Conservation (phyloP, 305 asterid genomes). For the Rubia tinctorum region DNA sequence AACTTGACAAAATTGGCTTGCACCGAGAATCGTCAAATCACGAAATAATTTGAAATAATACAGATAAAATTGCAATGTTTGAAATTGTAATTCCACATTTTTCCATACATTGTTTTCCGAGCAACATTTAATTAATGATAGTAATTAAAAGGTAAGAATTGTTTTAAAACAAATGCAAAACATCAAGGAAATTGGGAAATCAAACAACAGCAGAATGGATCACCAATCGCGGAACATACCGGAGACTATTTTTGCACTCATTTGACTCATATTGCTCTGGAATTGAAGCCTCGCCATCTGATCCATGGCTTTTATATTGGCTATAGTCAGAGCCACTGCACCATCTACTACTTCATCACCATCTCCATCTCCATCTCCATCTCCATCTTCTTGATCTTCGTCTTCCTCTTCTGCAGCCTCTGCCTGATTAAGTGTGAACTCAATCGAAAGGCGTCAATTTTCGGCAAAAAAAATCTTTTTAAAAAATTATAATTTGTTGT, state of each 20-base stretch:
- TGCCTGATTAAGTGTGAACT: neutral
- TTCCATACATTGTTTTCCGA: no score
- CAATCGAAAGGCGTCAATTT: neutral
- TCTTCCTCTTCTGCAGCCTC: neutral
- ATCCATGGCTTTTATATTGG: neutral
- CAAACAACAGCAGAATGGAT: neutral
- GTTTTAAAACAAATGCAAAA: no score
- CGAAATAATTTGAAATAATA: no score
- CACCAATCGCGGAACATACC: neutral
- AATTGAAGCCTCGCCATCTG: constrained; percentile 2
- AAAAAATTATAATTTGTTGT: no score
- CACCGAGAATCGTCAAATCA: no score
- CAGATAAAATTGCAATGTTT: no score
- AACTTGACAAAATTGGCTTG: no score
- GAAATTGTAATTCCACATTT: no score
- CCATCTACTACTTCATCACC: neutral
- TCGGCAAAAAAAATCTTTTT: neutral
- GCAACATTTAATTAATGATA: no score
- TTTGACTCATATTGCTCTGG: neutral
- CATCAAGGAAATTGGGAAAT: neutral
- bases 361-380: neutral
- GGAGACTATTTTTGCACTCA: neutral
- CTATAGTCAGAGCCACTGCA: neutral
- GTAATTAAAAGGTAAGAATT: neutral
- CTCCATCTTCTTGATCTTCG: neutral